Conservation (phyloP, 2,329 filamentous ascomycete genomes). For the Cryphonectria parasitica region DNA sequence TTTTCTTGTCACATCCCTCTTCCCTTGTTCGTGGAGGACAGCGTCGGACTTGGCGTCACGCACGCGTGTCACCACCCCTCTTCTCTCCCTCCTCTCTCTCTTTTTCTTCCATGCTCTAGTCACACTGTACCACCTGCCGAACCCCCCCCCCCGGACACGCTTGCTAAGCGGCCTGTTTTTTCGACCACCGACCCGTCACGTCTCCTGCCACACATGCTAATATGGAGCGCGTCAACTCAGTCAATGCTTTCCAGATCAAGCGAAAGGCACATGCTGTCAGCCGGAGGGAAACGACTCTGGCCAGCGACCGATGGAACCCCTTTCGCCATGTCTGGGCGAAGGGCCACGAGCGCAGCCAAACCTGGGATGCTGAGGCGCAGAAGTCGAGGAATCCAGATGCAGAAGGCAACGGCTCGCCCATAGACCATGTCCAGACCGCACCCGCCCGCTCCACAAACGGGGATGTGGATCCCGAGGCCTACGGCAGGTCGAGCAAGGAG, state of each 20-base stretch:
- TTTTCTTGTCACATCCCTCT: neutral
- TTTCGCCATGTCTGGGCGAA: constrained; percentile 48
- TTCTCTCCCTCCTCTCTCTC: neutral
- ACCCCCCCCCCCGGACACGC: neutral
- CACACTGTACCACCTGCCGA: constrained; percentile 11
- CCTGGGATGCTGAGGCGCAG: constrained; percentile 45
- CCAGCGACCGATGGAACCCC: constrained; percentile 47
- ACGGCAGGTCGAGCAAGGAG: constrained; percentile 16
- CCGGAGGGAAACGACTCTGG: constrained; percentile 38
- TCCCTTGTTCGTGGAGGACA: neutral
- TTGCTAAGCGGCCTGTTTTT: constrained; percentile 10
- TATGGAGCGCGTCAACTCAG: constrained; percentile 37
- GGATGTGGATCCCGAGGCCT: neutral
- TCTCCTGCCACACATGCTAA: constrained; percentile 18
- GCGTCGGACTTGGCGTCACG: neutral
- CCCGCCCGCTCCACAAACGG: constrained; percentile 24
- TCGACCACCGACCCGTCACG: neutral
- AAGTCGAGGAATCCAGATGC: constrained; percentile 28
- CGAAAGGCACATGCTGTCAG: constrained; percentile 48
- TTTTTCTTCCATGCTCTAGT: neutral
- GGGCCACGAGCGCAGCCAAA: constrained; percentile 36
- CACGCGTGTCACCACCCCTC: neutral
- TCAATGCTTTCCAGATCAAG: constrained; percentile 52
- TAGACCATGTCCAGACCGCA: constrained; percentile 43
- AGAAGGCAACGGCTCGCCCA: constrained; percentile 35